A percentile compares a stretch with the other conserved stretches of the same genome.
Evolutionary conservation across 495 filamentous ascomycete genomes (phyloP).

Genomic region (Tuber microsphaerosporum): DNA sequence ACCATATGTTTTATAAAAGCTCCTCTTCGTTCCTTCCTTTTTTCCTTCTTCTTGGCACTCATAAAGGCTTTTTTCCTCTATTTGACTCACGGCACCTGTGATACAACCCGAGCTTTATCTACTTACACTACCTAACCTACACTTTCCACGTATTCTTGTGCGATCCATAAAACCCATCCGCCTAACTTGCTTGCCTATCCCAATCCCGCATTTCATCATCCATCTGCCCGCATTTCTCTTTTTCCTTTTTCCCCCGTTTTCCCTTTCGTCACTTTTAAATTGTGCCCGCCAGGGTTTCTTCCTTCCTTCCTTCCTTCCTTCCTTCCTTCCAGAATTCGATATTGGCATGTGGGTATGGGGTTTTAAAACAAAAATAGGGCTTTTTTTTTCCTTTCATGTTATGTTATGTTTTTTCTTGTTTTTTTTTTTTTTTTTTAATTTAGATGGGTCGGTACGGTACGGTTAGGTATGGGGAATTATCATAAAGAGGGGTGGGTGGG

Average conservation of each 20-base stretch:
- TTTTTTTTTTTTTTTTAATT: background rate
- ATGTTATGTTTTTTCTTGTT: background rate
- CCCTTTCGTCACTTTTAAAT: background rate
- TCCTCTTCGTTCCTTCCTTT: background rate
- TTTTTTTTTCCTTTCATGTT: background rate
- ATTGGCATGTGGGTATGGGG: background rate
- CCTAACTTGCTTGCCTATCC: background rate
- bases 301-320: too few species aligned
- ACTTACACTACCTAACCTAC: background rate
- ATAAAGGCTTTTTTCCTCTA: background rate
- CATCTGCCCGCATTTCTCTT: background rate
- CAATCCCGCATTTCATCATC: background rate
- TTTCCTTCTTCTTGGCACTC: background rate
- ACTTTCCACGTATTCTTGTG: background rate
- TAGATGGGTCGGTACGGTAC: background rate
- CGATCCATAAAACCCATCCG: background rate
- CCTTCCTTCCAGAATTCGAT: background rate
- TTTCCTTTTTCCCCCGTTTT: background rate
- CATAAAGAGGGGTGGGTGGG: background rate
- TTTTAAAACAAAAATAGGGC: background rate
- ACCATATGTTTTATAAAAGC: background rate
- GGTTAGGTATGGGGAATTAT: background rate
- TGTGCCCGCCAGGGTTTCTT: background rate
- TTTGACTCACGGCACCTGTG: background rate
- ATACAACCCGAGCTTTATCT: background rate